Evolutionary conservation across 2,329 filamentous ascomycete species (phyloP).

Genomic region (Neofusicoccum umdonicola): DNA sequence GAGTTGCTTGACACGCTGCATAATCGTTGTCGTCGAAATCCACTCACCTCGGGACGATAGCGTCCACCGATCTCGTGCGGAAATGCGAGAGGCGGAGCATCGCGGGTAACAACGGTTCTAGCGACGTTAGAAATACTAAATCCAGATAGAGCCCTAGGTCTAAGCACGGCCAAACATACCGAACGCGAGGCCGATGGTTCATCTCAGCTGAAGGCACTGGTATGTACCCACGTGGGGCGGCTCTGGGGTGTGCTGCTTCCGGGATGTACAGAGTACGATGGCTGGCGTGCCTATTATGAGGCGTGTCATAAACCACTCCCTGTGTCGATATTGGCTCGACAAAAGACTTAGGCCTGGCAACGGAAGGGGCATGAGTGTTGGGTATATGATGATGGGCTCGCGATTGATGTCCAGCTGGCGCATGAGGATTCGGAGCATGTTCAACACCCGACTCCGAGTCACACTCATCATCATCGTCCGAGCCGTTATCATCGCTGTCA

Average conservation of each 20-base stretch:
- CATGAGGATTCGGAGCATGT: constrained; percentile 23
- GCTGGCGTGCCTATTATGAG: neutral
- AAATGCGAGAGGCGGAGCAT: neutral
- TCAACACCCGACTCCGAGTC: constrained; percentile 18
- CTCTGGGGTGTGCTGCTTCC: neutral
- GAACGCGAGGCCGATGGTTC: neutral
- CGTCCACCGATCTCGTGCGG: neutral
- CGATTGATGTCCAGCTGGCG: constrained; percentile 31
- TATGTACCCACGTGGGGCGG: neutral
- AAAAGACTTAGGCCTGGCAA: constrained; percentile 21
- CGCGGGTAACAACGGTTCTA: neutral
- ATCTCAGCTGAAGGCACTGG: neutral
- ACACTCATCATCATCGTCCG: constrained; percentile 29
- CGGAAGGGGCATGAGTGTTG: neutral
- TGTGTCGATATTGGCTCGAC: neutral
- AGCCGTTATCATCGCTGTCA: constrained; percentile 53
- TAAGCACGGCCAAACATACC: neutral
- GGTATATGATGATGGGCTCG: constrained; percentile 31
- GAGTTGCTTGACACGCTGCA: neutral
- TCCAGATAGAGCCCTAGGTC: neutral
- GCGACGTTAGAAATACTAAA: neutral
- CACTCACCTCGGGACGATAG: neutral
- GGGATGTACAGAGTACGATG: neutral
- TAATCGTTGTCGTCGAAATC: neutral
- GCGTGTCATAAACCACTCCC: neutral